phyloP scores from a whole-genome alignment of 345 rosid genomes.

The Draba incana region DNA sequence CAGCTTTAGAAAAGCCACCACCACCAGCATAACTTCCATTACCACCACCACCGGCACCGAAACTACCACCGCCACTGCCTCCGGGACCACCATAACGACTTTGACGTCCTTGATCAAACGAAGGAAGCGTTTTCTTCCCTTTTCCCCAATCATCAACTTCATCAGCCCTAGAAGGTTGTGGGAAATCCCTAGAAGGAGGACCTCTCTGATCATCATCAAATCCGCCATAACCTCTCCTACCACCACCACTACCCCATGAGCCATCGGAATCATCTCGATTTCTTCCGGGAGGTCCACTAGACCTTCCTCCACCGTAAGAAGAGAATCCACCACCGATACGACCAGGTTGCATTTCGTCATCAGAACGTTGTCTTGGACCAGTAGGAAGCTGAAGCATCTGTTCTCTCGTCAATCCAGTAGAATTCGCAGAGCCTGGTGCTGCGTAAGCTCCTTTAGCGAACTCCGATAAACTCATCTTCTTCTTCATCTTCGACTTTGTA shows the following conservation, averaged over 20 bases:
- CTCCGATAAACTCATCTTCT: slow-evolving; percentile 75
- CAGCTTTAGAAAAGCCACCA: slow-evolving; percentile 74
- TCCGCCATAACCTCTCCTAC: slow-evolving; percentile 71
- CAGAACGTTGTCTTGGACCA: slow-evolving; percentile 89
- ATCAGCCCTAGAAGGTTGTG: slow-evolving; percentile 87
- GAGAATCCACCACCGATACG: slow-evolving; percentile 86
- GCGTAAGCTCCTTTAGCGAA: slow-evolving; percentile 47
- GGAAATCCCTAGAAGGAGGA: slow-evolving; percentile 72
- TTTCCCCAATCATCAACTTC: slow-evolving; percentile 89
- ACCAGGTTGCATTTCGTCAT: slow-evolving; percentile 84
- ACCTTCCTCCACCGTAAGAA: slow-evolving; percentile 50
- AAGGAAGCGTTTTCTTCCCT: slow-evolving; percentile 59
- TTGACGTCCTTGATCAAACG: slow-evolving; percentile 61
- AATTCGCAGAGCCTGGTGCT: slow-evolving; percentile 34
- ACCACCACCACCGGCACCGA: slow-evolving; percentile 25
- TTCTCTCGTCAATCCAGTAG: slow-evolving; percentile 63
- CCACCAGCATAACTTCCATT: slow-evolving; percentile 32
- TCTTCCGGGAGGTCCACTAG: slow-evolving; percentile 47
- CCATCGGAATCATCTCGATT: slow-evolving; percentile 57
- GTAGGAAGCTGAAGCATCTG: slow-evolving; percentile 89
- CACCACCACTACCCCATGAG: slow-evolving; percentile 59
- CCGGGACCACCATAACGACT: slow-evolving; percentile 64
- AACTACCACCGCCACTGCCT: slow-evolving; percentile 50
- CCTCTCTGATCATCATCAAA: slow-evolving; percentile 83
- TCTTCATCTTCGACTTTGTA: slow-evolving; percentile 82